Conservation (phyloP, 768 basidiomycete genomes). For the Cystobasidium tubakii region DNA sequence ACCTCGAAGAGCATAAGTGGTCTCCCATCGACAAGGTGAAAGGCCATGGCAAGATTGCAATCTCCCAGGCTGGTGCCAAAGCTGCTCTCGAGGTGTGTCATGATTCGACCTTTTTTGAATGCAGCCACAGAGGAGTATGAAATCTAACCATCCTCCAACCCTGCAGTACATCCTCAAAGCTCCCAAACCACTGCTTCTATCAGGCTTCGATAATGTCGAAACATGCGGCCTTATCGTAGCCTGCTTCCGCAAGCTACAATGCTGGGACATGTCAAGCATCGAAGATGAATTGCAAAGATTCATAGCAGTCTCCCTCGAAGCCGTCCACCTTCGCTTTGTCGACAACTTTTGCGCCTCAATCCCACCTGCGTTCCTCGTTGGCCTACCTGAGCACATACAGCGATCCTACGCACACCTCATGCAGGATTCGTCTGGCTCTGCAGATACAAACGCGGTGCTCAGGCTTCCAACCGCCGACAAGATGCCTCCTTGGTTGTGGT, state of each 20-base stretch:
- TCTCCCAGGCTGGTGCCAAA: background rate
- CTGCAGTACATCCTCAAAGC: constrained; percentile 7
- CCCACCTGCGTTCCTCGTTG: background rate
- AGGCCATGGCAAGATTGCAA: constrained; percentile 3
- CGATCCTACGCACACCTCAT: background rate
- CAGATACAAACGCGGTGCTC: background rate
- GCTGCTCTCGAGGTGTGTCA: constrained; percentile 10
- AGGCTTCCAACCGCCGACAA: background rate
- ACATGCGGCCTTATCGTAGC: background rate
- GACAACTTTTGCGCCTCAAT: constrained; percentile 7
- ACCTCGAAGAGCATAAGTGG: background rate
- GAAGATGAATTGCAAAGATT: background rate
- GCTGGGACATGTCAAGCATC: constrained; percentile 19
- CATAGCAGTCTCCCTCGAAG: constrained; percentile 9
- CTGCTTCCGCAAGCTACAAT: constrained; percentile 22
- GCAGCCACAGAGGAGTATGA: too few relatives aligned
- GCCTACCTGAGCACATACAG: background rate
- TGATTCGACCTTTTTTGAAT: too few relatives aligned
- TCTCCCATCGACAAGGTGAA: constrained; percentile 12
- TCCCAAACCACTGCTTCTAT: constrained; percentile 2
- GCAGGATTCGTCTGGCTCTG: background rate
- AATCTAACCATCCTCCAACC: background rate
- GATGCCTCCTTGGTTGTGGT: background rate
- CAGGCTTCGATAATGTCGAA: constrained; percentile 23
- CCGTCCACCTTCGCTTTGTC: background rate